Evolutionary conservation across 164 flowering plant species (phyloP).

Genomic region (Magnolia kwangsiensis): DNA sequence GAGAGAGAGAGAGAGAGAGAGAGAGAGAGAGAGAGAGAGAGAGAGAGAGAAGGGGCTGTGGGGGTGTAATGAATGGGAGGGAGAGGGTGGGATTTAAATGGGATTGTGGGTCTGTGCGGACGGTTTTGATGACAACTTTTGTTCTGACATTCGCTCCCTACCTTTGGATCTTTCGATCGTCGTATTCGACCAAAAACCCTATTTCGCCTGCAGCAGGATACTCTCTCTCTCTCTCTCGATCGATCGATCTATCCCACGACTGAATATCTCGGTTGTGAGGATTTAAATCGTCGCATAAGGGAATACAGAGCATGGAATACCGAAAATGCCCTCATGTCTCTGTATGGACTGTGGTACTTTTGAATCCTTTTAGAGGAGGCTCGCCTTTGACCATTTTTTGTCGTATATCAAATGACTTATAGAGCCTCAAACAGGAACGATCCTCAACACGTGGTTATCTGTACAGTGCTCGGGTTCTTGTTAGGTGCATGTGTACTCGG

Average conservation of each 20-base stretch:
- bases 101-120: neutral
- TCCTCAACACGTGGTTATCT: too few relatives aligned
- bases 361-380: too few relatives aligned
- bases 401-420: too few relatives aligned
- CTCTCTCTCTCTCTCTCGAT: neutral
- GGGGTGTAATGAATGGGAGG: neutral
- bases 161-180: neutral
- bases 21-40: neutral
- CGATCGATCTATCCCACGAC: neutral
- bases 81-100: constrained; percentile 18
- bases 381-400: too few relatives aligned
- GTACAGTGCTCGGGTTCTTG: too few relatives aligned
- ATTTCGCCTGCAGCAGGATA: constrained; percentile 3
- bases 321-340: too few relatives aligned
- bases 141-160: constrained; percentile 6
- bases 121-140: neutral
- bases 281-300: too few relatives aligned
- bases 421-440: too few relatives aligned
- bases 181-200: neutral
- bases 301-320: too few relatives aligned
- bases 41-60: constrained; percentile 1
- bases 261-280: too few relatives aligned
- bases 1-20: neutral
- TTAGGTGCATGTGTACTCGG: too few relatives aligned
- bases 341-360: too few relatives aligned